Base-by-base conservation (phyloP, 2,329 filamentous ascomycete species). In the Penicillium glabrum region DNA sequence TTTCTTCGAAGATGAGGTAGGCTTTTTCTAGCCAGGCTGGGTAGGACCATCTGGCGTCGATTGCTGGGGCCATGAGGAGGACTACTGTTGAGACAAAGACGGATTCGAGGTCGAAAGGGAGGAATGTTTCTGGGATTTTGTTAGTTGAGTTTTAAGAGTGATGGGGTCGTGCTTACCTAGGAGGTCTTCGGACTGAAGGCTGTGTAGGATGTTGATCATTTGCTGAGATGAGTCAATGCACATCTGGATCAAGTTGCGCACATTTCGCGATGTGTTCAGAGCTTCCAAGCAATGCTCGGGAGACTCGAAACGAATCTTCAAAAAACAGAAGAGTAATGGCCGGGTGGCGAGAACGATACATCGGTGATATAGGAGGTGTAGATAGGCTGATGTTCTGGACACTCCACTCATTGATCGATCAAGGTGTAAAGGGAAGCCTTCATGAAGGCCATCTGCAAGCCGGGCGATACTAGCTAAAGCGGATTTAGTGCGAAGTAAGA, bases 1-100 rank as follows among this genome's bases (percentile, higher is more conserved):
- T 81, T 13, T 80, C 79, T 26, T 80, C 77, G 4, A 83, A 72
- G 6, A 82, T 74, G 0, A 61, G 53, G 39, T 78, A 77, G 0
- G 77, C 74, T 37, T 76, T 79, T 2, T 77, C 72, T 0, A 80
- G 61, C 71, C 77, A 82, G 0, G 61, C 53, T 0, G 63, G 59
- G 2, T 70, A 70, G 44, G 72, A 69, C 26, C 77, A 75, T 7
- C 63, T 61, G 0, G 67, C 58, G 44, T 79, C 75, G 13, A 79
- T 65, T 47, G 71, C 62, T 0, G 77, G 63, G 31, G 46, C 61
- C 37, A 63, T 61, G 26, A 63, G 56, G 7, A 63, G 61, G 33
- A 61, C 59, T 21, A 61, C 54, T 7, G 61, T 58, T 29, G 61
- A 63, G 19, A 61, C 55, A 26, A 61, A 63, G 41, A 63, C 50